A percentile compares a stretch with the other conserved stretches of the same genome.
phyloP scores from a whole-genome alignment of 164 flowering plant species.

The Platanus orientalis region DNA sequence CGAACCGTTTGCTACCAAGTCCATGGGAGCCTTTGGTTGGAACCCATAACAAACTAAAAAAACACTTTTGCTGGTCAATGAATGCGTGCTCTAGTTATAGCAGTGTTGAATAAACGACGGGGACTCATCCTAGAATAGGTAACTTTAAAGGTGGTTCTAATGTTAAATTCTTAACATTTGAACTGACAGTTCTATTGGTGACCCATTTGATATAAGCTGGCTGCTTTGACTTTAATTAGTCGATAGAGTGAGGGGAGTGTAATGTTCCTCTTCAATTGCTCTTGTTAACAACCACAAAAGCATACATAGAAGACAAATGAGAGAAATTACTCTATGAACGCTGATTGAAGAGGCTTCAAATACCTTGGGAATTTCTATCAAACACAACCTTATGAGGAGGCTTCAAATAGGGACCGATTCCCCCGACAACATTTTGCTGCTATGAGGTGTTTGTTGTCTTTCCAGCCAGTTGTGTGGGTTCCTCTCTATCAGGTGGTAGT shows the following conservation, averaged over 20 bases:
- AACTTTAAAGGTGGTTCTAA: too few species aligned
- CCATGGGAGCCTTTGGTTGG: conserved; percentile 10
- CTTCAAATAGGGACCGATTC: too few species aligned
- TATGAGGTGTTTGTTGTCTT: too few species aligned
- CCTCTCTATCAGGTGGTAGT: too few species aligned
- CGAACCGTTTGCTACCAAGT: conserved; percentile 8
- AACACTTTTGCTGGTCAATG: neutral
- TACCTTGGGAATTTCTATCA: too few species aligned
- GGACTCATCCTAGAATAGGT: conserved; percentile 7
- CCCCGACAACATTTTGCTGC: too few species aligned
- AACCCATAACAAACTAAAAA: conserved; percentile 9
- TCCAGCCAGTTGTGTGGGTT: too few species aligned
- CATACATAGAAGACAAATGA: neutral
- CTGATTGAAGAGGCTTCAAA: conserved; percentile 7
- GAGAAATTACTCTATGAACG: neutral
- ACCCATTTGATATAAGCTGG: neutral
- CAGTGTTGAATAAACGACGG: conserved; percentile 2
- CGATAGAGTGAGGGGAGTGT: neutral
- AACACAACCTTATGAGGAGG: too few species aligned
- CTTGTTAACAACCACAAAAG: conserved; percentile 1
- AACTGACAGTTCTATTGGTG: neutral
- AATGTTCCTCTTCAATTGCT: neutral
- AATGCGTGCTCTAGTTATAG: conserved; percentile 6
- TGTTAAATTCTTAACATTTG: too few species aligned
- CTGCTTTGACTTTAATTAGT: neutral